Conservation (phyloP, 176 grass and related monocot genomes). For the Zizania latifolia region DNA sequence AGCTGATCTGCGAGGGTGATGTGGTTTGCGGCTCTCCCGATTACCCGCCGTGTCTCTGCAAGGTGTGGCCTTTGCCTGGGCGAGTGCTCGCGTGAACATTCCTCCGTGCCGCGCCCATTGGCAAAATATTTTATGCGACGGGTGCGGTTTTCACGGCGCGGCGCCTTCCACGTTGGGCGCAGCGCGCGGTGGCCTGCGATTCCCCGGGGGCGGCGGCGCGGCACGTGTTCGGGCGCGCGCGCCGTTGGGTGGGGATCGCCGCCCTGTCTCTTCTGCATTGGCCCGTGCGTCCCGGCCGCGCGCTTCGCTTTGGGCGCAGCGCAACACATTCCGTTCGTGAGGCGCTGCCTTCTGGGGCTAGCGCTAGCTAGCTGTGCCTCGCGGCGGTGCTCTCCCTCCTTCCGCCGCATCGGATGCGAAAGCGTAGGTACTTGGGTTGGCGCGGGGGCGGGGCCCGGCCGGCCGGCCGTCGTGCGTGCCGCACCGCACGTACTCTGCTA, state of each 20-base stretch:
- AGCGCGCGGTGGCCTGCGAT: neutral
- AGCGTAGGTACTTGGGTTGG: neutral
- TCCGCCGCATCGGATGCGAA: slow-evolving; percentile 21
- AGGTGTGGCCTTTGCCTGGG: neutral
- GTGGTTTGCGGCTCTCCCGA: neutral
- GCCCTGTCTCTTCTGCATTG: slow-evolving; percentile 41
- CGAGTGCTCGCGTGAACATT: slow-evolving; percentile 34
- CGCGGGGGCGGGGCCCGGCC: neutral
- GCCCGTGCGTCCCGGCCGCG: neutral
- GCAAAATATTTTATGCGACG: slow-evolving; percentile 31
- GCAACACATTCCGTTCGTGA: neutral
- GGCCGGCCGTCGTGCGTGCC: neutral
- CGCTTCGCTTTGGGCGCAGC: neutral
- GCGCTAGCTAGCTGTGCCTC: neutral
- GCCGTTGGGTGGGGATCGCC: neutral
- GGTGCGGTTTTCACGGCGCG: slow-evolving; percentile 15
- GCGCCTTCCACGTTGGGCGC: slow-evolving; percentile 22
- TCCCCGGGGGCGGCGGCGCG: neutral
- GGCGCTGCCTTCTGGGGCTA: neutral
- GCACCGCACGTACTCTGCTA: too few species aligned
- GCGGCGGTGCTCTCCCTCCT: neutral
- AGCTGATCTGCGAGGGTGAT: too few species aligned
- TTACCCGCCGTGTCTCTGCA: neutral
- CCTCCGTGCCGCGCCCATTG: slow-evolving; percentile 21
- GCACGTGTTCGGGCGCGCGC: neutral